Evolutionary conservation across 768 basidiomycete species (phyloP), one percentile per base, ranked within the genome.

Genomic region (Sporobolomyces roseus): DNA sequence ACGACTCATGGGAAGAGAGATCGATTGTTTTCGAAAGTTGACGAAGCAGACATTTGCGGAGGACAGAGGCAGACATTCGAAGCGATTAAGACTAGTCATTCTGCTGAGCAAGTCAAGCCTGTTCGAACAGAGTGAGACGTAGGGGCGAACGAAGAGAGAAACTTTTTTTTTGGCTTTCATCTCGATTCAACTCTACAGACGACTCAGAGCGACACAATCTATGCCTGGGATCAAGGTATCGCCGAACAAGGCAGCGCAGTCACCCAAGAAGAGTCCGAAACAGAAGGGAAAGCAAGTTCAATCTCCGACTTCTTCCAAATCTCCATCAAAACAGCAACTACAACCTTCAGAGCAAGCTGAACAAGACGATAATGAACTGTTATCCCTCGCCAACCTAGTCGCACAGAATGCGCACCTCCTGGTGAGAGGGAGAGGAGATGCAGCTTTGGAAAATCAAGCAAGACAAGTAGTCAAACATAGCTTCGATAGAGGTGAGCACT

Each of bases 401-500:
- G 75, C 76, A 16, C 38, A 60, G 5, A 68, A 66, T 25, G 70
- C 75, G 1, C 75, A 78, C 45, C 35, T 74, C 14, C 67, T 77
- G 63, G 75, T 71, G 0, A 63, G 65, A 25, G 65, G 67, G 0
- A 41, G 72, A 1, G 78, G 79, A 1, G 76, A 79, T 60, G 71
- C 67, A 12, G 59, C 68, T 5, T 55, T 81, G 1, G 67, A 77
- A 0, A 9, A 53, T 14, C 63, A 61, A 8, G 78, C 80, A 16
- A 65, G 79, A 61, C 54, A 70, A 9, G 79, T 74, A 0, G 73
- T 77, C 35, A 79, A 80, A 69, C 75, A 75, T 14, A 65, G 78
- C 45, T 81, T 81, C 67, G 78, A 80, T 54, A 61, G 77, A 17
- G 79, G 80, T 81, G 29, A 59, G 79, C 17, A 9, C 9, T 41